Evolutionary conservation across 1,139 yeast genomes (phyloP).

Genomic region (Yamadazyma buinensis): DNA sequence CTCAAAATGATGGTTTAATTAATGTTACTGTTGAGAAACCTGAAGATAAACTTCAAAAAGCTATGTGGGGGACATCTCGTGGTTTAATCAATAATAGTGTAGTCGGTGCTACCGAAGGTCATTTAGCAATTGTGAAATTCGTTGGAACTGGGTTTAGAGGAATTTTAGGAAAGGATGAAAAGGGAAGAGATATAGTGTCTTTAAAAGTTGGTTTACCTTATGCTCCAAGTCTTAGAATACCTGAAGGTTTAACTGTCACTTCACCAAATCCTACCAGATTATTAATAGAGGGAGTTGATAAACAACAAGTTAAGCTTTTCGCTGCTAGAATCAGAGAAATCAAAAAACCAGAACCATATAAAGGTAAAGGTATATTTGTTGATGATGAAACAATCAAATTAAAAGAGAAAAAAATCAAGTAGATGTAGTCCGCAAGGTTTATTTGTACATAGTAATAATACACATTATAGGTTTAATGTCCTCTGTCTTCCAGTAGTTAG

Average conservation of each 20-base stretch:
- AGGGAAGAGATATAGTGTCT: conserved; percentile 59
- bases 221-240: conserved; percentile 75
- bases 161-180: conserved; percentile 49
- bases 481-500: no score
- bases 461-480: no score
- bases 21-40: conserved; percentile 57
- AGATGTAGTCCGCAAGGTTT: conserved; percentile 13
- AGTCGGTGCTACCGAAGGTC: conserved; percentile 90
- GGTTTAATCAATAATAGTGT: conserved; percentile 73
- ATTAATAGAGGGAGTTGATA: conserved; percentile 80
- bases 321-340: conserved; percentile 85
- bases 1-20: conserved; percentile 32
- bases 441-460: conserved; percentile 1
- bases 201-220: conserved; percentile 71
- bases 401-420: conserved; percentile 92
- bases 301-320: conserved; percentile 81
- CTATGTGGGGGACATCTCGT: conserved; percentile 96
- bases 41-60: conserved; percentile 62
- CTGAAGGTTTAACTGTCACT: conserved; percentile 67
- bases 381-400: conserved; percentile 87
- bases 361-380: conserved; percentile 95
- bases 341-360: conserved; percentile 97
- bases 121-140: conserved; percentile 77
- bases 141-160: conserved; percentile 99
- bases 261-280: conserved; percentile 89